phyloP scores from a whole-genome alignment of 352 stramenopile species.

The Saprolegnia diclina region DNA sequence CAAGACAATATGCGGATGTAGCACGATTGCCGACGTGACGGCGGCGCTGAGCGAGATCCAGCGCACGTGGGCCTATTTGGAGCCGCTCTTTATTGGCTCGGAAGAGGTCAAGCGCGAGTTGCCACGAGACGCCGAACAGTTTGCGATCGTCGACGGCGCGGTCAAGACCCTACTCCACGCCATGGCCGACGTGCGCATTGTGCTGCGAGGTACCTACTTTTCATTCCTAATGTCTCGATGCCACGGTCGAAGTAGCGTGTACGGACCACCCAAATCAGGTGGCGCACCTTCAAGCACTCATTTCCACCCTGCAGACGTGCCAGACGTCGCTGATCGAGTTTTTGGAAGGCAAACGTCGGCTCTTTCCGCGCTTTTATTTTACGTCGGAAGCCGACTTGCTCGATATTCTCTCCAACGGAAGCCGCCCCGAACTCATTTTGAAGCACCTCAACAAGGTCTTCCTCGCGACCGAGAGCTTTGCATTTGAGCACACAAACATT shows the following conservation, averaged over 20 bases:
- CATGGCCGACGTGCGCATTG: constrained; percentile 33
- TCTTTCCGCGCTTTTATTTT: constrained; percentile 95
- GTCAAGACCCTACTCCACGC: constrained; percentile 34
- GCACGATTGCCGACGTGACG: constrained; percentile 75
- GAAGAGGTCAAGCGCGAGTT: constrained; percentile 94
- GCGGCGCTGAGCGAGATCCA: constrained; percentile 90
- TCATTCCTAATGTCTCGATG: neutral
- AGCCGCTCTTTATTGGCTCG: constrained; percentile 92
- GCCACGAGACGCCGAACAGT: constrained; percentile 85
- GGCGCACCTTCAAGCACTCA: constrained; percentile 72
- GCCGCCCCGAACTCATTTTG: constrained; percentile 80
- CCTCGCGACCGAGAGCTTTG: constrained; percentile 50
- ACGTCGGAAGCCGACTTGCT: constrained; percentile 92
- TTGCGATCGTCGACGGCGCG: constrained; percentile 83
- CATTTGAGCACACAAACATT: constrained; percentile 56
- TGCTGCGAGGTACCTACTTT: constrained; percentile 31
- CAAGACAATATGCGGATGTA: neutral
- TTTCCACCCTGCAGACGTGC: constrained; percentile 81
- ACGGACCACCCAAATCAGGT: constrained; percentile 37
- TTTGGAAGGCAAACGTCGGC: constrained; percentile 86
- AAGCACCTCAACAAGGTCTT: constrained; percentile 89
- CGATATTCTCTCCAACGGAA: constrained; percentile 92
- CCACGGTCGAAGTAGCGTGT: constrained; percentile 52
- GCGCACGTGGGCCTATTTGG: constrained; percentile 92
- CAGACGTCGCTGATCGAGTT: constrained; percentile 93